Base-by-base conservation (phyloP, 108 stramenopile species). In the Asterionellopsis glacialis region DNA sequence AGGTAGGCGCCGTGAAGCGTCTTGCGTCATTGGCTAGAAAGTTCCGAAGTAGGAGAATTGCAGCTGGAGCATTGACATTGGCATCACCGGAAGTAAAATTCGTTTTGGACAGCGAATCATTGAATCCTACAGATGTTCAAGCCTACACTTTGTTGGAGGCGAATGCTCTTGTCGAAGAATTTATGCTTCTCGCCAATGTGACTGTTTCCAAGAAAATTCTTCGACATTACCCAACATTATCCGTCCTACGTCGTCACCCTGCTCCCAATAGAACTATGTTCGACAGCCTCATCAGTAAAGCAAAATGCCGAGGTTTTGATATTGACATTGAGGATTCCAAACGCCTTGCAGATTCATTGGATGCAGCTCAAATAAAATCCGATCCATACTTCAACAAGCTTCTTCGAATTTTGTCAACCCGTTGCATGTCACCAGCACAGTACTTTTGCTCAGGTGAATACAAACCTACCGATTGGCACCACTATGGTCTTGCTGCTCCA, bases 131-230 rank as follows among this genome's bases (percentile, higher is more conserved):
- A 11, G 98, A 98, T 77, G 97, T 99, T 15, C 87, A 94, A 66
- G 80, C 86, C 4, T 98, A 98, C 65, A 77, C 81, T 24, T 66
- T 93, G 41, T 76, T 87, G 51, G 95, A 98, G 58, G 90, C 97
- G 1, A 98, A 97, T 67, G 74, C 85, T 13, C 51, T 95, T 40
- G 98, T 99, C 11, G 98, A 98, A 67, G 99, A 99, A 68, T 98
- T 98, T 64, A 99, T 99, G 99, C 80, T 99, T 18, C 64, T 98
- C 39, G 99, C 98, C 18, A 99, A 99, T 67, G 96, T 99, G 43
- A 94, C 96, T 11, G 99, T 99, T 10, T 79, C 93, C 11, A 97
- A 96, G 66, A 93, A 93, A 43, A 96, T 96, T 26, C 72, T 94
- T 0, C 64, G 95, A 16, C 82, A 87, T 44, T 98, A 86, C 60